Base-by-base conservation (phyloP, 768 basidiomycete genomes). In the Pleurotus citrinopileatus region DNA sequence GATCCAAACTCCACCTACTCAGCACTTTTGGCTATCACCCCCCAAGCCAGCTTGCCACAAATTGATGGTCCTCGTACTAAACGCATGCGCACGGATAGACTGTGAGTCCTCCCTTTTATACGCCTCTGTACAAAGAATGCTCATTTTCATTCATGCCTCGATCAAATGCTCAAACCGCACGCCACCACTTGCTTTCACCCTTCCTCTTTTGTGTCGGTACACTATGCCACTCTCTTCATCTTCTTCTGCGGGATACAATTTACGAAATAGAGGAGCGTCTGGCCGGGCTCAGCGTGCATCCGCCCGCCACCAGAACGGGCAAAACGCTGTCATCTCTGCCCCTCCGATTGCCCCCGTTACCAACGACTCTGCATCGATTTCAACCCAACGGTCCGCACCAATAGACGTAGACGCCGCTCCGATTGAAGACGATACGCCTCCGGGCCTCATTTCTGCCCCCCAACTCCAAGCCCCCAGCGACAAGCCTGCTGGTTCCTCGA, bases 1-100 rank as follows among this genome's bases (percentile, higher is more conserved):
- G 91, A 94, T 77, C 91, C 91, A 58, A 91, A 91, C 65, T 87
- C 91, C 62, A 94, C 91, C 22, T 94, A 91, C 75, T 83, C 87
- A 67, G 88, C 86, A 56, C 79, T 87, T 66, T 79, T 84, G 74
- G 78, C 83, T 59, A 81, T 81, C 57, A 80, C 86, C 65, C 76
- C 84, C 59, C 75, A 79, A 63, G 76, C 80, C 58, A 51, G 55
- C 42, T 20, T 32, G 26, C 82, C 83, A 61, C 84, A 85, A 63
- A 69, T 79, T 60, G 85, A 86, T 56, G 86, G 84, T 45, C 74
- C 83, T 52, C 79, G 84, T 68, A 73, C 84, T 66, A 89, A 92
- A 73, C 83, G 88, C 61, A 76, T 85, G 63, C 78, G 87, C 70
- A 69, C 81, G 57, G 86, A 87, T 69, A 87, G 87, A 77, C 78